Evolutionary conservation across 148 eudicot species (phyloP), one percentile per base, ranked within the genome.

Genomic region (Cornus controversa): DNA sequence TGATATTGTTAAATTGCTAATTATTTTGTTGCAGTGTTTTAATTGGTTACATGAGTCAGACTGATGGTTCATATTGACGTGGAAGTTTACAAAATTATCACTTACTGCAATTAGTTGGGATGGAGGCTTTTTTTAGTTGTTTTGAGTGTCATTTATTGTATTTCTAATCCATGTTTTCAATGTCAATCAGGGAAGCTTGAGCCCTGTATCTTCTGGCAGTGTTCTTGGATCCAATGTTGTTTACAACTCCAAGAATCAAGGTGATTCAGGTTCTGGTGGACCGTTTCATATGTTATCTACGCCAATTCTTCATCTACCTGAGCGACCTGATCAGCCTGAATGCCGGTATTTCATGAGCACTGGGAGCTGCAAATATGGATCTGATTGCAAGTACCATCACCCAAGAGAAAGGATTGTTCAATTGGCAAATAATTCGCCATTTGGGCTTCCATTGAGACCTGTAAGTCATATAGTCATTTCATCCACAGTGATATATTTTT

Each of bases 361-460:
- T 15, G 96, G 98, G 8, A 79, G 68, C 78, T 93, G 98, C 85
- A 90, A 85, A 85, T 93, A 85, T 76, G 98, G 95, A 67, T 76
- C 87, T 72, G 87, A 86, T 65, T 93, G 98, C 89, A 91, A 90
- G 82, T 93, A 80, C 68, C 85, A 91, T 71, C 97, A 93, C 80
- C 97, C 97, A 31, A 85, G 85, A 70, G 94, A 87, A 65, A 85
- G 83, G 87, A 64, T 81, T n/a, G n/a, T 45, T 75, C 86, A 15
- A n/a, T n/a, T n/a, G n/a, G 53, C 84, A n/a, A n/a, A n/a, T 58
- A 74, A 67, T 82, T 74, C 69, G 25, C 95, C 96, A 67, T 88
- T 88, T 73, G 95, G 95, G 66, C 93, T 93, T 24, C 98, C 98
- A 36, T 53, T 93, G 66, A 85, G 95, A 80, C 95, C 97, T 77